phyloP scores from a whole-genome alignment of 164 flowering plant species.

The Amborella trichopoda region DNA sequence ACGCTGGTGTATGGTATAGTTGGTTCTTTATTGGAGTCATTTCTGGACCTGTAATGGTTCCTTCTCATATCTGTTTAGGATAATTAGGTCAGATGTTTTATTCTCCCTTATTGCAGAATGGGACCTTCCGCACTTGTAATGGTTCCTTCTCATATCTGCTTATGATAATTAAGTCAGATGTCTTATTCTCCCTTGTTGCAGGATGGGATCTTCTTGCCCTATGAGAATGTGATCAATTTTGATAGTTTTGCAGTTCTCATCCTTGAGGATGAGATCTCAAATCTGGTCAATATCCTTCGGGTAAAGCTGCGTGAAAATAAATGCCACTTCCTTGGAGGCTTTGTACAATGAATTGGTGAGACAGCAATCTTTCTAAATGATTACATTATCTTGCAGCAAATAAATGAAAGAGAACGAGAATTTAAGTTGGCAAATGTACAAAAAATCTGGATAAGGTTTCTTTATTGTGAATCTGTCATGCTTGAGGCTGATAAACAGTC shows the following conservation, averaged over 20 bases:
- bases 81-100: too few species aligned
- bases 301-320: conserved; percentile 20
- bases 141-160: too few species aligned
- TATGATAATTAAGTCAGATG: too few species aligned
- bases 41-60: too few species aligned
- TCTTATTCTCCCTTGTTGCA: conserved; percentile 12
- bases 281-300: conserved; percentile 64
- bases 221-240: conserved; percentile 86
- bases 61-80: too few species aligned
- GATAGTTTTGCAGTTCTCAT: conserved; percentile 88
- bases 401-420: conserved; percentile 66
- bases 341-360: not conserved
- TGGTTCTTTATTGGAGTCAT: too few species aligned
- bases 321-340: not conserved
- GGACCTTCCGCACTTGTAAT: too few species aligned
- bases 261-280: conserved; percentile 81
- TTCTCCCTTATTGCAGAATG: too few species aligned
- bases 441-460: conserved; percentile 79
- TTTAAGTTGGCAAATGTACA: conserved; percentile 69
- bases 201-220: conserved; percentile 95
- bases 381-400: conserved; percentile 28
- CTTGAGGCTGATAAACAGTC: conserved; percentile 83
- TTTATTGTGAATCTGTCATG: conserved; percentile 73
- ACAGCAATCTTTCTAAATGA: not conserved
- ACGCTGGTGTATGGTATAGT: too few species aligned